A percentile compares a stretch with the other conserved stretches of the same genome.
These are phyloP conservation scores for Chenopodium berlandieri DNA, from an alignment of 148 eudicot species.

Conservation along the genomic window DNA sequence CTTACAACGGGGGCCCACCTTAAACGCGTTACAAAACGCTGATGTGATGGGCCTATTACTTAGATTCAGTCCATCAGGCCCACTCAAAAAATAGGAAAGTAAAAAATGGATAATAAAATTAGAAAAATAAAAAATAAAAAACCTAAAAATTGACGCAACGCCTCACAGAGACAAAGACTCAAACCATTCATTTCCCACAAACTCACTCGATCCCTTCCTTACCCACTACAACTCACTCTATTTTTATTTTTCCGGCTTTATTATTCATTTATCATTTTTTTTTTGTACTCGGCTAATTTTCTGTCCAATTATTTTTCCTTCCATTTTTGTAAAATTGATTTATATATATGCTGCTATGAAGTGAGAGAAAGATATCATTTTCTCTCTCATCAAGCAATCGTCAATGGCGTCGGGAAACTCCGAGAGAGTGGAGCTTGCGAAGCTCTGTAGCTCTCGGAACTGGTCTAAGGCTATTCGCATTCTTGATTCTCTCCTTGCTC, in stretches of 20 bases:
- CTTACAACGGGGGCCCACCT: neutral
- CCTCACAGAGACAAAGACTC: neutral
- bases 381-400: conserved; percentile 22
- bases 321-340: neutral
- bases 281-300: too few relatives aligned
- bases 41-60: neutral
- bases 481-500: conserved; percentile 74
- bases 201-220: neutral
- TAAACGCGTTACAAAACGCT: neutral
- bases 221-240: conserved; percentile 15
- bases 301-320: neutral
- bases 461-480: conserved; percentile 98
- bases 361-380: conserved; percentile 1
- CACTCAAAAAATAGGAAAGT: neutral
- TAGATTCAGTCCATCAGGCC: neutral
- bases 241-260: neutral
- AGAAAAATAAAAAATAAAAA: neutral
- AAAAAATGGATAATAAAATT: too few relatives aligned
- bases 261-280: too few relatives aligned
- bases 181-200: neutral
- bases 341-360: neutral
- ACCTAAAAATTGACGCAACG: neutral
- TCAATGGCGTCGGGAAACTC: conserved; percentile 58
- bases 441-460: conserved; percentile 76
- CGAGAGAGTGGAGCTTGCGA: conserved; percentile 75